Evolutionary conservation across 768 basidiomycete genomes (phyloP).

Genomic region (Mycena olivaceomarginata): DNA sequence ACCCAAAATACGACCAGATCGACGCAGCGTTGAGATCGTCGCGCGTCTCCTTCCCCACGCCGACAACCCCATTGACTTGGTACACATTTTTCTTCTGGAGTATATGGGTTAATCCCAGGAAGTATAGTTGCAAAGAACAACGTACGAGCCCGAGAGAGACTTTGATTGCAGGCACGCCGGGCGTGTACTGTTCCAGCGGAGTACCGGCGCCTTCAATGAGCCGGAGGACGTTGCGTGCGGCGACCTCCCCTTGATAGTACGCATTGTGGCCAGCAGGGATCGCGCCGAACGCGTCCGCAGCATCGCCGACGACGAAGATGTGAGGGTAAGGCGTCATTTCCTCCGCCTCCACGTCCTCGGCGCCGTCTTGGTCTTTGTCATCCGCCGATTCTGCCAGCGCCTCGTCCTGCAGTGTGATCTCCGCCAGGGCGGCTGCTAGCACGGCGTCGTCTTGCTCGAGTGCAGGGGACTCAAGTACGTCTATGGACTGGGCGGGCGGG

Average conservation of each 20-base stretch:
- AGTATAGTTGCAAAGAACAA: constrained; percentile 12
- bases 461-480: background rate
- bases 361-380: too few relatives aligned
- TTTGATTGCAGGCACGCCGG: constrained; percentile 74
- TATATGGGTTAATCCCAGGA: background rate
- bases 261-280: constrained; percentile 77
- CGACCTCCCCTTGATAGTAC: constrained; percentile 71
- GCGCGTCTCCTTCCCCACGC: constrained; percentile 63
- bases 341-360: background rate
- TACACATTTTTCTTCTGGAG: constrained; percentile 65
- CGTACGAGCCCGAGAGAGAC: constrained; percentile 76
- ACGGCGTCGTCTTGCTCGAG: background rate
- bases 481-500: constrained; percentile 11
- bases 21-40: constrained; percentile 68
- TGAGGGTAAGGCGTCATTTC: constrained; percentile 65
- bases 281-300: constrained; percentile 79
- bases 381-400: too few relatives aligned
- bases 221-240: constrained; percentile 71
- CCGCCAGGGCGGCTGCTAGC: constrained; percentile 47
- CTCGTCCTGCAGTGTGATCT: constrained; percentile 43
- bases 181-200: constrained; percentile 59
- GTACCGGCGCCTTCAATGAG: constrained; percentile 58
- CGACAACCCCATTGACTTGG: constrained; percentile 66
- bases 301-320: constrained; percentile 79
- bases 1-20: constrained; percentile 69